phyloP scores from a whole-genome alignment of 2,329 filamentous ascomycete genomes.

The Aspergillus ruber region DNA sequence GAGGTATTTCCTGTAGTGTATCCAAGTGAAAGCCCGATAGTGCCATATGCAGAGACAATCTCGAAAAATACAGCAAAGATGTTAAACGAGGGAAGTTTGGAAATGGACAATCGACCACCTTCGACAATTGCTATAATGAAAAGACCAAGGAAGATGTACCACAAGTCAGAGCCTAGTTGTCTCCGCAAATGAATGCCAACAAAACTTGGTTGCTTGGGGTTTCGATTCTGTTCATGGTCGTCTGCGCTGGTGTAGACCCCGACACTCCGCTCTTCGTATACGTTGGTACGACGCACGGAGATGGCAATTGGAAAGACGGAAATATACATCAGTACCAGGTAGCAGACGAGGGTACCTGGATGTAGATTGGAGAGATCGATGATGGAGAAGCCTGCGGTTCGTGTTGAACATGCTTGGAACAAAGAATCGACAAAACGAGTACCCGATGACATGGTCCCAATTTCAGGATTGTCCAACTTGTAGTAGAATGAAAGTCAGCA shows the following conservation, averaged over 20 bases:
- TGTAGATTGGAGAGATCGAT: constrained; percentile 73
- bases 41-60: constrained; percentile 85
- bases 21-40: constrained; percentile 83
- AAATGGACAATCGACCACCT: constrained; percentile 60
- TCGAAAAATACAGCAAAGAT: constrained; percentile 72
- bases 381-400: constrained; percentile 83
- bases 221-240: constrained; percentile 45
- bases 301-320: constrained; percentile 96
- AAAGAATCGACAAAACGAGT: constrained; percentile 76
- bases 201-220: constrained; percentile 65
- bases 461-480: constrained; percentile 58
- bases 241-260: constrained; percentile 60
- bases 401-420: constrained; percentile 82
- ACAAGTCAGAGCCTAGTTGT: constrained; percentile 93
- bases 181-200: constrained; percentile 85
- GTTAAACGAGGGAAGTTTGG: constrained; percentile 53
- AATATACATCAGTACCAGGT: constrained; percentile 99
- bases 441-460: constrained; percentile 63
- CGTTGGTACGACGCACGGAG: constrained; percentile 86
- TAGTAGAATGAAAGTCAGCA: no score
- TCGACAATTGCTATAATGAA: constrained; percentile 91
- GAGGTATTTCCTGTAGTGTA: constrained; percentile 70
- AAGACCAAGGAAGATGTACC: constrained; percentile 90
- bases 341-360: constrained; percentile 86
- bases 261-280: constrained; percentile 75